These are phyloP conservation scores for Cercospora sp. DNA, from an alignment of 2,329 filamentous ascomycete genomes.

Conservation along the genomic window DNA sequence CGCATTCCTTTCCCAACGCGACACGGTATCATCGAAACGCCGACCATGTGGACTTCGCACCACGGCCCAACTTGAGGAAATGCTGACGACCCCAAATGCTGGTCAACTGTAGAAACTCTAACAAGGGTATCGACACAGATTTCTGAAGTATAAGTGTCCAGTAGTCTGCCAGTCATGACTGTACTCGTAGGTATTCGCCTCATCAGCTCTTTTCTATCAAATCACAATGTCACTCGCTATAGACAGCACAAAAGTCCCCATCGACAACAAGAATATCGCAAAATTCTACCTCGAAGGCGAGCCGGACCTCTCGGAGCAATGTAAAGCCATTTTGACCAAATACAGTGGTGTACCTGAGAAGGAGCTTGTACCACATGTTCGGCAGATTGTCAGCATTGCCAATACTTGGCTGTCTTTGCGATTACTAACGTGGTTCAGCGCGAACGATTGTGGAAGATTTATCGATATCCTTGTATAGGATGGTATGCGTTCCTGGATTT, in stretches of 20 bases:
- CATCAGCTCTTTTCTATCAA: background rate
- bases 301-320: slow-evolving; percentile 11
- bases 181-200: background rate
- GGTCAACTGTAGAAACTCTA: background rate
- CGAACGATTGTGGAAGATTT: slow-evolving; percentile 18
- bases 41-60: background rate
- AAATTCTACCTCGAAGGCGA: slow-evolving; percentile 17
- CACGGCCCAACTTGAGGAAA: background rate
- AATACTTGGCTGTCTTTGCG: background rate
- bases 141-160: background rate
- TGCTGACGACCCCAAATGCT: background rate
- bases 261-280: background rate
- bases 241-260: background rate
- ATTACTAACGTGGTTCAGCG: slow-evolving; percentile 13
- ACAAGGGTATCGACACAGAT: background rate
- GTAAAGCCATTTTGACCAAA: slow-evolving; percentile 5
- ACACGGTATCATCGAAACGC: background rate
- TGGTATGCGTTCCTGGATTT: slow-evolving; percentile 25
- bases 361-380: slow-evolving; percentile 6
- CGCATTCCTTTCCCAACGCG: background rate
- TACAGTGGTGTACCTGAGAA: slow-evolving; percentile 5
- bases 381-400: background rate
- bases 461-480: slow-evolving; percentile 24
- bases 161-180: background rate
- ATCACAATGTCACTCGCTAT: background rate